A percentile compares a stretch with the other conserved stretches of the same genome.
phyloP scores from a whole-genome alignment of 768 basidiomycete genomes.

The Leccinum arenicola region DNA sequence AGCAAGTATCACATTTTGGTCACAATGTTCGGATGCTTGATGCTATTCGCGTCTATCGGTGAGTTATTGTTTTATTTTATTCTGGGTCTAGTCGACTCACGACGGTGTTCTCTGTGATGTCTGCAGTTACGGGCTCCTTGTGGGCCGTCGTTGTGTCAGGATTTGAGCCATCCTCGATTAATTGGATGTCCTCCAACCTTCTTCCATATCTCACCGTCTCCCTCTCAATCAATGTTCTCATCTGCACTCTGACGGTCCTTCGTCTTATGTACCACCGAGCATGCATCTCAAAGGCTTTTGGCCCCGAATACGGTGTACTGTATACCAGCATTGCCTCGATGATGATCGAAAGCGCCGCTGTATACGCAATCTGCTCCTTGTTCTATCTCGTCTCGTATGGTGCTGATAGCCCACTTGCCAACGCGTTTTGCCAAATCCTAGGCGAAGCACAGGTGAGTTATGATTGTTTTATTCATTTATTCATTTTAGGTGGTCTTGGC shows the following conservation, averaged over 20 bases:
- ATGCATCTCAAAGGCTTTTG: constrained; percentile 25
- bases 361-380: constrained; percentile 32
- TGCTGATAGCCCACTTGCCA: constrained; percentile 20
- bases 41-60: constrained; percentile 27
- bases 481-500: too few species aligned
- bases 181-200: constrained; percentile 32
- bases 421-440: constrained; percentile 29
- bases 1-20: constrained; percentile 19
- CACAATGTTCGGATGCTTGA: constrained; percentile 12
- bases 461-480: too few species aligned
- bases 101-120: neutral
- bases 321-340: constrained; percentile 33
- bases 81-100: neutral
- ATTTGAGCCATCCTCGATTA: constrained; percentile 15
- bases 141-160: constrained; percentile 29
- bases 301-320: constrained; percentile 22
- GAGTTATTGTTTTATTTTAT: neutral
- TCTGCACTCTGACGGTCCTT: constrained; percentile 30
- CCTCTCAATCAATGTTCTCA: constrained; percentile 31
- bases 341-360: constrained; percentile 33
- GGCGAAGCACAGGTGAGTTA: constrained; percentile 28
- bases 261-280: constrained; percentile 32
- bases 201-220: constrained; percentile 34
- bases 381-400: constrained; percentile 31
- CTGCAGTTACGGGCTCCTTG: constrained; percentile 27